Evolutionary conservation across 2,329 filamentous ascomycete species (phyloP), one percentile per base, ranked within the genome.

Genomic region (Leptoxyphium fumago): DNA sequence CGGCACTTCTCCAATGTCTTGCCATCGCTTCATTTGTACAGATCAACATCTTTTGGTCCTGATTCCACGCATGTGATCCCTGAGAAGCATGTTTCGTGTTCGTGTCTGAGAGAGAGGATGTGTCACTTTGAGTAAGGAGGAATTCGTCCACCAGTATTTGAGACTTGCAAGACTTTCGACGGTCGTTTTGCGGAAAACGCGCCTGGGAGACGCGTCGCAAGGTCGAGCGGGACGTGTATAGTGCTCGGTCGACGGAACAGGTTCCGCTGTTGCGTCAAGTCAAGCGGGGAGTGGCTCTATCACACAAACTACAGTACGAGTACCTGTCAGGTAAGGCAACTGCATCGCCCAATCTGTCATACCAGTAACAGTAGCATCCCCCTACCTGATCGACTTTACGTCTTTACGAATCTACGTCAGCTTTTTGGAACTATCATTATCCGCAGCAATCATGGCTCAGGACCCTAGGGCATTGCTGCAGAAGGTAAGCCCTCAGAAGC

Each of bases 391-490:
- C 21, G 7, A 26, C 21, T 3, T 26, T 7, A 26, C 21, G 3
- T 26, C 21, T 26, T 26, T 7, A 3, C 21, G 7, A 4, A 4
- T 7, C 21, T 26, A 26, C 21, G 7, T 7, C 21, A 26, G 21
- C 21, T 26, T 26, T 26, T 26, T 26, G 21, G 21, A 7, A 26
- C 21, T 26, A 26, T 26, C 21, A 26, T 26, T 26, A 26, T 26
- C 21, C 21, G 7, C 32, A 32, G 18, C 26, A 28, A 53, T 21
- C 43, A 87, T 87, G 81, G 71, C 80, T 50, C 78, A 82, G 70
- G 84, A 89, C 63, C 84, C 84, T 49, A 78, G 81, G 61, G 80
- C 78, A 51, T 71, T 91, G 45, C 71, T 89, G 40, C 82, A 87
- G 65, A 85, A 87, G 74, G 83, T 86, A 42, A 45, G 45, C 49